A percentile compares a stretch with the other conserved stretches of the same genome.
Conservation (phyloP, 495 filamentous ascomycete species). For the Penicillium dipodomyicola region DNA sequence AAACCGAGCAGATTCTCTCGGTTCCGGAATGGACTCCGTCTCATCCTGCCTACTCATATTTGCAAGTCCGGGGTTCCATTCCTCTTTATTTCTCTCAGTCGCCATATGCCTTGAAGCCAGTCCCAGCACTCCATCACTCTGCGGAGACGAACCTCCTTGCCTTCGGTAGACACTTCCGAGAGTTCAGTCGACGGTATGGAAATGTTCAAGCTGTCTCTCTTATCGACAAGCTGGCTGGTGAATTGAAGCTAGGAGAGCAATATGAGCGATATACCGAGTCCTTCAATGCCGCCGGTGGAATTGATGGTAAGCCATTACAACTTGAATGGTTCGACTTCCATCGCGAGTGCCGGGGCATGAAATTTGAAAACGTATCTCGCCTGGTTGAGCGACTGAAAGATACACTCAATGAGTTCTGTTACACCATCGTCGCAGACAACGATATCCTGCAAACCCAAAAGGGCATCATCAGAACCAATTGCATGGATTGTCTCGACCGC, state of each 20-base stretch:
- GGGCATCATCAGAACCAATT: conserved; percentile 85
- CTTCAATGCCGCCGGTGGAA: conserved; percentile 60
- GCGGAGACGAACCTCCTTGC: conserved; percentile 71
- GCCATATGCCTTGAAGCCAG: conserved; percentile 87
- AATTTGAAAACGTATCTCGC: conserved; percentile 85
- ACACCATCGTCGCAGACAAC: conserved; percentile 55
- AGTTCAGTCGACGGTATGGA: conserved; percentile 65
- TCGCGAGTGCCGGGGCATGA: conserved; percentile 86
- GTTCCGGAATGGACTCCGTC: conserved; percentile 57
- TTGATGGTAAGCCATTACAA: conserved; percentile 52
- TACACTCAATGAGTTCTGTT: conserved; percentile 63
- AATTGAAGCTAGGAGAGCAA: conserved; percentile 70
- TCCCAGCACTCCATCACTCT: conserved; percentile 77
- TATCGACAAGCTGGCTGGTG: conserved; percentile 81
- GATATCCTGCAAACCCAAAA: conserved; percentile 56
- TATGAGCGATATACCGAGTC: conserved; percentile 64
- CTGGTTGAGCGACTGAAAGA: conserved; percentile 67
- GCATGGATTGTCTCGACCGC: conserved; percentile 95
- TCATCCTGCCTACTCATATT: conserved; percentile 71
- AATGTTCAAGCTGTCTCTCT: conserved; percentile 74
- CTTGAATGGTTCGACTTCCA: conserved; percentile 99
- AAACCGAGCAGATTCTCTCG: conserved; percentile 90
- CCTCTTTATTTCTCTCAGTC: conserved; percentile 91
- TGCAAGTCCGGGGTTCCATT: conserved; percentile 84
- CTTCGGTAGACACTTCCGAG: conserved; percentile 74